A percentile compares a stretch with the other conserved stretches of the same genome.
Conservation (phyloP, 495 filamentous ascomycete genomes). For the Hyaloscypha hepaticicola region DNA sequence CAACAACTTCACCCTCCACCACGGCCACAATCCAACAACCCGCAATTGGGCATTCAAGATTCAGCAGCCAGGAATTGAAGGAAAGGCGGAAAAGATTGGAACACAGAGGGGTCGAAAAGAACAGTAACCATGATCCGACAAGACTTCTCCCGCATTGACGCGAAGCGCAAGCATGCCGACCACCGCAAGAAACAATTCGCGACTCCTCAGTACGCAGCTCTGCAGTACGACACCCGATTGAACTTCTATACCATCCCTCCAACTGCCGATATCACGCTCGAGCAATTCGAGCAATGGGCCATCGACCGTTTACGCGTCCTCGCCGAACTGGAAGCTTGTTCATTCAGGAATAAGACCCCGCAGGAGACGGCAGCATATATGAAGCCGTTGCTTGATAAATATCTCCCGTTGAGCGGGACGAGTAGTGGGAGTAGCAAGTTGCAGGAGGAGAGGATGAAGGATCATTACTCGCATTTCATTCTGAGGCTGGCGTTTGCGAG, state of each 20-base stretch:
- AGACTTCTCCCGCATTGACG: conserved; percentile 70
- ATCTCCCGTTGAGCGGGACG: conserved; percentile 61
- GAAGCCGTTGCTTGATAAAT: conserved; percentile 77
- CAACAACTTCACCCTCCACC: conserved; percentile 7
- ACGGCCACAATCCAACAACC: neutral
- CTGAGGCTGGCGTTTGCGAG: conserved; percentile 88
- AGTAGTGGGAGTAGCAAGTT: neutral
- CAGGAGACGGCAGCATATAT: conserved; percentile 79
- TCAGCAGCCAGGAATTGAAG: neutral
- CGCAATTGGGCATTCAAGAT: too few species aligned
- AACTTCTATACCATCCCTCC: conserved; percentile 91
- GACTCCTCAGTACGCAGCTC: conserved; percentile 63
- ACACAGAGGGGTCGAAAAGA: neutral
- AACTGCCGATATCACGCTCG: conserved; percentile 90
- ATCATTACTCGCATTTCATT: conserved; percentile 98
- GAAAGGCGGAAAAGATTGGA: neutral
- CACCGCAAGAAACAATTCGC: conserved; percentile 87
- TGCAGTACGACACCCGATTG: conserved; percentile 78
- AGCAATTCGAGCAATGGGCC: conserved; percentile 99
- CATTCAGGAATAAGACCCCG: conserved; percentile 83
- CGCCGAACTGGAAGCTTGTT: conserved; percentile 92
- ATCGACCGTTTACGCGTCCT: conserved; percentile 90
- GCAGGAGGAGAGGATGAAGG: conserved; percentile 79
- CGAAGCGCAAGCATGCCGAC: conserved; percentile 73
- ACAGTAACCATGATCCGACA: conserved; percentile 65